Evolutionary conservation across 306 rosid genomes (phyloP), one percentile per base, ranked within the genome.

Genomic region (Rubus idaeus): DNA sequence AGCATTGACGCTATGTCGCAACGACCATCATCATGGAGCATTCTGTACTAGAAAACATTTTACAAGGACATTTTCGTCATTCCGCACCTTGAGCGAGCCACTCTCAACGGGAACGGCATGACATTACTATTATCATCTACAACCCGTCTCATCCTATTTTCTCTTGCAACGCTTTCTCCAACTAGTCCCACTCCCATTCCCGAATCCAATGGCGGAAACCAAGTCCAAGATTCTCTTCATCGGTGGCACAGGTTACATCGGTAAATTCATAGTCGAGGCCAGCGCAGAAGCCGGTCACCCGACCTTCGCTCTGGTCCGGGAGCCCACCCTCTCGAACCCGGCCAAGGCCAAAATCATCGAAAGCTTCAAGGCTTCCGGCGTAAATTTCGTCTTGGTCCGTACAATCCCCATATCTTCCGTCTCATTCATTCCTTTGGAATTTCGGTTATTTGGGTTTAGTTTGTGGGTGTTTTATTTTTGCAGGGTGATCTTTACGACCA

Each of bases 221-320:
- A 81, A 80, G 17, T 73, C 77, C 77, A 83, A 77, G 73, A 64
- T 86, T 66, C 76, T 86, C 73, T 8, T 83, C 73, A 60, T 86
- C 23, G 89, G 86, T 9, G 86, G 86, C 21, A 80, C 86, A 3
- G 83, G 84, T 2, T 80, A 80, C 64, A 79, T 79, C 21, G 86
- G 86, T 5, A 86, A 86, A 57, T 80, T 77, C 44, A 71, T 86
- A 0, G 89, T 77, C 37, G 84, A 77, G 71, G 83, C 89, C 5
- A 82, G 89, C 75, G 76, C 84, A 7, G 80, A 70, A 74, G 84
- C 84, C 40, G 83, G 84, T 8, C 81, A 83, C 53, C 80, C 79
- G 5, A 80, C 86, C 23, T 79, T 61, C 51, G 80, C 46, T 39
- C 68, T 82, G 70, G 75, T 85, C 6, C 81, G 88, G 6, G 76